A percentile compares a stretch with the other conserved stretches of the same genome.
Evolutionary conservation across 768 basidiomycete genomes (phyloP).

Genomic region (Termitomyces bulborhizus): DNA sequence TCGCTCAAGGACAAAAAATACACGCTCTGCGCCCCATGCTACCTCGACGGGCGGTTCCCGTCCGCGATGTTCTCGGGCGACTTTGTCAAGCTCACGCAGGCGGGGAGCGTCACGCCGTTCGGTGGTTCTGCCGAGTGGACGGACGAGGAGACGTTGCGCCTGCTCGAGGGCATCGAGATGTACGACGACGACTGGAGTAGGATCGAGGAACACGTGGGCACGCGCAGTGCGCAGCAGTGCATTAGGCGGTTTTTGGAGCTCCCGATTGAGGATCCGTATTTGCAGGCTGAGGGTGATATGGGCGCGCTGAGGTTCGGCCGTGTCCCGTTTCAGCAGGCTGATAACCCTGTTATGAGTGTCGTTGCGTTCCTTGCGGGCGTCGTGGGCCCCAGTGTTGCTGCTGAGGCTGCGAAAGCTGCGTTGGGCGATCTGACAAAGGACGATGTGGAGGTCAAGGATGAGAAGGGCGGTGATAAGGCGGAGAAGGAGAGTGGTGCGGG

Average conservation of each 20-base stretch:
- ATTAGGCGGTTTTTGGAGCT: conserved; percentile 92
- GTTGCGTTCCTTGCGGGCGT: conserved; percentile 96
- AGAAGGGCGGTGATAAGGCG: conserved; percentile 17
- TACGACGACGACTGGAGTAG: conserved; percentile 95
- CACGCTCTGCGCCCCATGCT: conserved; percentile 88
- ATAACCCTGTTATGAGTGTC: conserved; percentile 98
- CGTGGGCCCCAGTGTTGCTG: conserved; percentile 84
- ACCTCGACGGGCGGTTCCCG: conserved; percentile 95
- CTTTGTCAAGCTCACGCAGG: conserved; percentile 78
- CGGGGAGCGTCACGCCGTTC: conserved; percentile 32
- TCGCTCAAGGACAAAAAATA: conserved; percentile 89
- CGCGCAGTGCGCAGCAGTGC: conserved; percentile 89
- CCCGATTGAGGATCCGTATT: conserved; percentile 94
- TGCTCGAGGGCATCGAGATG: conserved; percentile 98
- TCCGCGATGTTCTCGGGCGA: conserved; percentile 95
- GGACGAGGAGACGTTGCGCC: conserved; percentile 81
- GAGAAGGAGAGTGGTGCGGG: not conserved
- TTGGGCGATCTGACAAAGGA: conserved; percentile 66
- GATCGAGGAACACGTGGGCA: conserved; percentile 90
- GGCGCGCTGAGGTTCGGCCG: conserved; percentile 71
- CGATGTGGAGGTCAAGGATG: conserved; percentile 22
- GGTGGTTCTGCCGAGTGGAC: conserved; percentile 60
- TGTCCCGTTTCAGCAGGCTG: conserved; percentile 89
- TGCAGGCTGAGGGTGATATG: conserved; percentile 70
- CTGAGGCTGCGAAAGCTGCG: conserved; percentile 89